These are phyloP conservation scores for Phytopythium litorale DNA, from an alignment of 352 stramenopile genomes.

Conservation along the genomic window DNA sequence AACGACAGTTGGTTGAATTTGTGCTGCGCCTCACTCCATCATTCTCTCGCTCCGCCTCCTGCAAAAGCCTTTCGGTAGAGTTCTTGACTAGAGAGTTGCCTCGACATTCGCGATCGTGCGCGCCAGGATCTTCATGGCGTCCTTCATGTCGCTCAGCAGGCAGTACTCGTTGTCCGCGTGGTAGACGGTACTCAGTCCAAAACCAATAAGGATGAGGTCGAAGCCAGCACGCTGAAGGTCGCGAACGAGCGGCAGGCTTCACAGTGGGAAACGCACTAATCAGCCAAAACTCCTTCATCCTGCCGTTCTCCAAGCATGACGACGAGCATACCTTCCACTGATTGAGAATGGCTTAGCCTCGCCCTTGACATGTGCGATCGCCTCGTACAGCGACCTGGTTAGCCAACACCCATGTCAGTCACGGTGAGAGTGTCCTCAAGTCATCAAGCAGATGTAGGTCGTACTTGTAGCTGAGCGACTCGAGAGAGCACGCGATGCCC, in stretches of 20 bases:
- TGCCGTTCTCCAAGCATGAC: neutral
- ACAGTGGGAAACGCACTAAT: neutral
- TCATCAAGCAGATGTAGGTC: neutral
- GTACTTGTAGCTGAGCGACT: conserved; percentile 69
- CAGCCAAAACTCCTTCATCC: neutral
- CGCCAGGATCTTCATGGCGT: conserved; percentile 85
- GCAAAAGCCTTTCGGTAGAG: neutral
- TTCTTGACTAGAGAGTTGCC: neutral
- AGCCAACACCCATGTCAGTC: conserved; percentile 2
- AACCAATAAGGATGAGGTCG: conserved; percentile 74
- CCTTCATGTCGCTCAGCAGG: conserved; percentile 79
- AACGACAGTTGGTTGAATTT: neutral
- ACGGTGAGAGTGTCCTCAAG: neutral
- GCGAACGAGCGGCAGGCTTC: conserved; percentile 64
- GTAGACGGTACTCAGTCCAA: conserved; percentile 82
- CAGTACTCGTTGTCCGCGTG: conserved; percentile 94
- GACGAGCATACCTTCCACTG: conserved; percentile 67
- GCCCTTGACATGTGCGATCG: conserved; percentile 78
- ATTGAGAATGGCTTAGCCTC: conserved; percentile 90
- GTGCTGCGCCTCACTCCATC: neutral
- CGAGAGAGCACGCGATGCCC: conserved; percentile 82
- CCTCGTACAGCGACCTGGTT: conserved; percentile 58
- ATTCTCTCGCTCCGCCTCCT: neutral
- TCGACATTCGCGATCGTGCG: conserved; percentile 79
- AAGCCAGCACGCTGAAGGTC: conserved; percentile 73